Base-by-base conservation (phyloP, 768 basidiomycete species). In the Trichaptum fuscoviolaceum region DNA sequence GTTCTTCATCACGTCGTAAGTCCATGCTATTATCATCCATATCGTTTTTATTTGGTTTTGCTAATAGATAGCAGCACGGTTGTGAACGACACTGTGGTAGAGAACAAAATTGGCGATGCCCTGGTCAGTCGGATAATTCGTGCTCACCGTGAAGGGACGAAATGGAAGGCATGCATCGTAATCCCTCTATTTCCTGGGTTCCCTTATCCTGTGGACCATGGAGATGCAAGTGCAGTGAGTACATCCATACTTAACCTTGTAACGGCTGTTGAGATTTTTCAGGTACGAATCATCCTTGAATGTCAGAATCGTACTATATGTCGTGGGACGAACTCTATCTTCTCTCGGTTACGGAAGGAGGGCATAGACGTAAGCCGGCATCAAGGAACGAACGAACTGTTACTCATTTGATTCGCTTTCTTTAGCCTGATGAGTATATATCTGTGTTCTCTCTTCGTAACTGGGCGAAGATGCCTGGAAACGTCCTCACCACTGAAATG, bases 91-190 rank as follows among this genome's bases (percentile, higher is more conserved):
- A 84, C 93, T 63, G 85, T 85, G 73, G 82, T 99, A 35, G 95
- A 96, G 77, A 99, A 99, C 76, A 86, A 85, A 71, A 97, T 99
- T 61, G 97, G 96, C 35, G 94, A 98, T 74, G 95, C 96, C 3
- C 81, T 99, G 15, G 93, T 98, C 10, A 85, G 90, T 70, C 87
- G 97, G 10, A 96, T 97, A 70, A 88, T 96, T 64, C 87, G 89
- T 8, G 97, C 97, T 1, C 89, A 96, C 73, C 83, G 79, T 35
- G 91, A 95, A 70, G 79, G 84, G 4, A 92, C 86, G 1, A 86
- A 87, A 6, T 99, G 96, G 96, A 91, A 88, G 72, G 96, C 94
- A 64, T 94, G 94, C 73, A 90, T 99, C 69, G 77, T 99, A 64
- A 90, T 99, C 65, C 97, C 97, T 2, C 79, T 96, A 3, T 78